These are phyloP conservation scores for Arxiozyma heterogenica DNA, from an alignment of 1,139 yeast genomes.

Conservation along the genomic window DNA sequence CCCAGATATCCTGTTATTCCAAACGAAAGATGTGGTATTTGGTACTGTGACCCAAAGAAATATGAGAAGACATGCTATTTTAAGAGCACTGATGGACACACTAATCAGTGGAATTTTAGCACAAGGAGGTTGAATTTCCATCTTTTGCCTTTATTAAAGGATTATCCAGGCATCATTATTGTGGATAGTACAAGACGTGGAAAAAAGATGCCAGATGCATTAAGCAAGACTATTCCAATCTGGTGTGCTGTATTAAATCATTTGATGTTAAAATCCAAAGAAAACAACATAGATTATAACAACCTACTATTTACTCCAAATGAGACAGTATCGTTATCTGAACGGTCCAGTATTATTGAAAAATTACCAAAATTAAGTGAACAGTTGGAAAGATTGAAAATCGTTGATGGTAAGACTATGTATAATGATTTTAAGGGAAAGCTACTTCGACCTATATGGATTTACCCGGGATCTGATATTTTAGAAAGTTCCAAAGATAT, in stretches of 20 bases:
- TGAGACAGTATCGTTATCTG: conserved; percentile 48
- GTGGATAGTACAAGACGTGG: conserved; percentile 84
- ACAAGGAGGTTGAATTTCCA: conserved; percentile 66
- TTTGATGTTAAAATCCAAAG: conserved; percentile 34
- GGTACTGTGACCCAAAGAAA: conserved; percentile 55
- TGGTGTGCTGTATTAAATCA: conserved; percentile 80
- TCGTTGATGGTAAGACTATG: conserved; percentile 34
- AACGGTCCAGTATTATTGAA: conserved; percentile 43
- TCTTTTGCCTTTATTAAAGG: conserved; percentile 41
- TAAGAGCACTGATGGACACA: conserved; percentile 88
- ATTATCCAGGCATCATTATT: conserved; percentile 44
- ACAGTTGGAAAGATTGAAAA: conserved; percentile 35
- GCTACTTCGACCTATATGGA: conserved; percentile 63
- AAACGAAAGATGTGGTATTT: conserved; percentile 79
- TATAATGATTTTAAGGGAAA: conserved; percentile 30
- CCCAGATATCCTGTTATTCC: conserved; percentile 43
- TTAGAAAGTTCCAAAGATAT: conserved; percentile 17
- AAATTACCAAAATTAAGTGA: conserved; percentile 44
- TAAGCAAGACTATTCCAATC: conserved; percentile 77
- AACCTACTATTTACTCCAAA: conserved; percentile 43
- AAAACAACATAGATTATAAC: conserved; percentile 10
- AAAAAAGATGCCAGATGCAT: conserved; percentile 75
- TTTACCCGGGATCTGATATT: conserved; percentile 47
- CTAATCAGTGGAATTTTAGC: conserved; percentile 70
- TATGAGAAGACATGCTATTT: conserved; percentile 52